These are phyloP conservation scores for Sisymbrium irio DNA, from an alignment of 345 rosid genomes.

Conservation along the genomic window DNA sequence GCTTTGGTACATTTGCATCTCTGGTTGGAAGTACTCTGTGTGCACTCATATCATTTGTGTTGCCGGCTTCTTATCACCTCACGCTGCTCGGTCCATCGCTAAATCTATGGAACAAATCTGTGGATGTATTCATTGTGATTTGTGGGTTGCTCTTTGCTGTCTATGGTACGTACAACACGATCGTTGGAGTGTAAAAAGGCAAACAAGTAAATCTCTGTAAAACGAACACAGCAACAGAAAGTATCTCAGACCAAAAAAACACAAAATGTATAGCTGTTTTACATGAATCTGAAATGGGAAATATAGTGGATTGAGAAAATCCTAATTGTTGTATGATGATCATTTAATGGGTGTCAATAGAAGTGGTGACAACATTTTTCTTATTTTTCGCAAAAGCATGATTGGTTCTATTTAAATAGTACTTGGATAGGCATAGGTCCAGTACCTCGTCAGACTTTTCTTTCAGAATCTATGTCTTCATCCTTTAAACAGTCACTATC, in stretches of 20 bases:
- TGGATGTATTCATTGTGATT: constrained; percentile 57
- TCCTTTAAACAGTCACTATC: no score
- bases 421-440: no score
- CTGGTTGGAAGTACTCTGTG: constrained; percentile 80
- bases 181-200: constrained; percentile 43
- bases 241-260: not conserved
- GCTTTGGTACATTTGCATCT: constrained; percentile 69
- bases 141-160: constrained; percentile 68
- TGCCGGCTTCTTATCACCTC: constrained; percentile 79
- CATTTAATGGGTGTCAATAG: not conserved
- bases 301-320: not conserved
- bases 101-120: constrained; percentile 51
- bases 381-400: not conserved
- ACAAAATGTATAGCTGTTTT: not conserved
- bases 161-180: constrained; percentile 65
- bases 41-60: constrained; percentile 73
- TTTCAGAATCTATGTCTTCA: not conserved
- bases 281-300: not conserved
- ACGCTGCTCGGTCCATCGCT: constrained; percentile 61
- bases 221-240: not conserved
- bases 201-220: not conserved
- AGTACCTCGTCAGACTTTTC: not conserved
- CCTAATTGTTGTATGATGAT: constrained; percentile 19
- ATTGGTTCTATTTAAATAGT: not conserved
- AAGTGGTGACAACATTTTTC: not conserved